These are phyloP conservation scores for Westerdykella sp. DNA, from an alignment of 2,329 filamentous ascomycete genomes.

Conservation along the genomic window DNA sequence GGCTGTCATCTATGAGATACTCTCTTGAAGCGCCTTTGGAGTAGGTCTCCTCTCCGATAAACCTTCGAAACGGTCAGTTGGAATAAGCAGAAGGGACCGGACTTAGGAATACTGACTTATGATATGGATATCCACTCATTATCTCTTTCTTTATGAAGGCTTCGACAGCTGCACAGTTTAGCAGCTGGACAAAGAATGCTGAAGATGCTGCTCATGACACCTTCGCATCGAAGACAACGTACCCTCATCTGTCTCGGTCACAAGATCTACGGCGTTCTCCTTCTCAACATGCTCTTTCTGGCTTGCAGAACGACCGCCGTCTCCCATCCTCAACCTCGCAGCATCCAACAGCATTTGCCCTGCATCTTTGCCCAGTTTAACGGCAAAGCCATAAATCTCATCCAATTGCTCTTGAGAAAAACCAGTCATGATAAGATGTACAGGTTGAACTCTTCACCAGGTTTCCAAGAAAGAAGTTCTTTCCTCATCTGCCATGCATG, in stretches of 20 bases:
- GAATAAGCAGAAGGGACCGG: no score
- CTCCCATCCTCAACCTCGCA: slow-evolving; percentile 51
- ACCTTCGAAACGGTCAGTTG: no score
- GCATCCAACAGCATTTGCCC: slow-evolving; percentile 61
- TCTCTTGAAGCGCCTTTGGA: slow-evolving; percentile 60
- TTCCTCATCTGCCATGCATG: no score
- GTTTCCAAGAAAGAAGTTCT: no score
- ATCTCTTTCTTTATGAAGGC: slow-evolving; percentile 60
- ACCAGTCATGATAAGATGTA: no score
- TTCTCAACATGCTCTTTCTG: slow-evolving; percentile 55
- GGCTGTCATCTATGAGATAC: slow-evolving; percentile 58
- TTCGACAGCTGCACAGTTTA: slow-evolving; percentile 58
- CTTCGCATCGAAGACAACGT: slow-evolving; percentile 5
- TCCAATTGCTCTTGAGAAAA: no score
- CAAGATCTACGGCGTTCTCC: slow-evolving; percentile 69
- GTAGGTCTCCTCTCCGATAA: slow-evolving; percentile 59
- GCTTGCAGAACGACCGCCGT: slow-evolving; percentile 17
- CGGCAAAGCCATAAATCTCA: slow-evolving; percentile 60
- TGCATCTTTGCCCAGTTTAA: slow-evolving; percentile 64
- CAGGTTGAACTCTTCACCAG: no score
- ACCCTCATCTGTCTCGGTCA: slow-evolving; percentile 72
- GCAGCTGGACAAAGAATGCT: neutral
- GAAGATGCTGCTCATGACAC: neutral
- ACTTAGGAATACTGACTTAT: slow-evolving; percentile 50
- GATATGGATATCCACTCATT: slow-evolving; percentile 54